Evolutionary conservation across 192 early-diverging fungal genomes (phyloP).

Genomic region (Glomus cerebriforme): DNA sequence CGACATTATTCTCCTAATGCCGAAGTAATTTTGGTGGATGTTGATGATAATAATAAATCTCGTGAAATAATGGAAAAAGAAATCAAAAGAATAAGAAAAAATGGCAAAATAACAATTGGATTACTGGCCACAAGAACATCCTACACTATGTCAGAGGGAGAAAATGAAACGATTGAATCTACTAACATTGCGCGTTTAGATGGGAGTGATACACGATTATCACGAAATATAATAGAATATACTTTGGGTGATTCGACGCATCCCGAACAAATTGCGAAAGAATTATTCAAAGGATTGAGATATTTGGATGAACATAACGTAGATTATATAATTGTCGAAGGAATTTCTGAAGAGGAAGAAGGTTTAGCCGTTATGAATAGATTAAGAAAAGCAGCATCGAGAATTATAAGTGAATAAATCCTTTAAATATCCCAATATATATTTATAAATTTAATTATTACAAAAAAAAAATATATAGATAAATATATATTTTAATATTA

Average conservation of each 20-base stretch:
- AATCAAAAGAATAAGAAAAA: conserved; percentile 37
- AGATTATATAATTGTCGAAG: conserved; percentile 86
- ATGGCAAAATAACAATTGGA: conserved; percentile 32
- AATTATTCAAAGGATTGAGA: conserved; percentile 83
- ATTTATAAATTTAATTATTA: no score
- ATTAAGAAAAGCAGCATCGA: conserved; percentile 83
- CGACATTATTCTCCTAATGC: conserved; percentile 94
- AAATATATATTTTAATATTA: no score
- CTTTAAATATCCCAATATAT: no score
- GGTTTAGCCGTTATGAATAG: conserved; percentile 98
- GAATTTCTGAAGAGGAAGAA: conserved; percentile 82
- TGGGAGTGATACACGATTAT: background rate
- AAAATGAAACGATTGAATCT: background rate
- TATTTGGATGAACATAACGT: conserved; percentile 69
- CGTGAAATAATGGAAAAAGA: conserved; percentile 32
- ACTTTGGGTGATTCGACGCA: conserved; percentile 53
- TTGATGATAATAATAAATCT: conserved; percentile 3
- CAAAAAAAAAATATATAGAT: no score
- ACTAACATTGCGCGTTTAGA: conserved; percentile 24
- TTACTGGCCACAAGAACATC: background rate
- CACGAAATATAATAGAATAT: conserved; percentile 43
- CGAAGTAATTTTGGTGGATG: conserved; percentile 75
- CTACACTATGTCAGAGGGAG: background rate
- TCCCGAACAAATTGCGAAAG: conserved; percentile 67
- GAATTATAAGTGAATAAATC: conserved; percentile 40